Conservation (phyloP, 495 filamentous ascomycete species). For the Annulohypoxylon nitens region DNA sequence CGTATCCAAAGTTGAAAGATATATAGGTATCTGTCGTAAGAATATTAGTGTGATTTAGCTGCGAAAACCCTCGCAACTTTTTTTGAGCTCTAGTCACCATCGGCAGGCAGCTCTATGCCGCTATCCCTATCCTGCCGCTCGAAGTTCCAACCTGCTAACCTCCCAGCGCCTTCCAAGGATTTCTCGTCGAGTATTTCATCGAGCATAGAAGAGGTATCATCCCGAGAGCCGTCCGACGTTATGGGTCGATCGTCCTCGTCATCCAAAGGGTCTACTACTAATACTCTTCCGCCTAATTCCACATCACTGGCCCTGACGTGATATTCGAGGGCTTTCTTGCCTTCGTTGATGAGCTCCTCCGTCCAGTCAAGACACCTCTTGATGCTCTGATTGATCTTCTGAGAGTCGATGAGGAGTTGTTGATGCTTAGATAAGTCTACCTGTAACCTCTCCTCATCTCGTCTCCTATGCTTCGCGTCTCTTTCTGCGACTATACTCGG, state of each 20-base stretch:
- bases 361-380: constrained; percentile 88
- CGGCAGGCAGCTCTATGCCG: constrained; percentile 61
- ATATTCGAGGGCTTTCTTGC: constrained; percentile 86
- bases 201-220: constrained; percentile 44
- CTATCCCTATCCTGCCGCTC: constrained; percentile 66
- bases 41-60: constrained; percentile 27
- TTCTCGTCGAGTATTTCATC: constrained; percentile 36
- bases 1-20: constrained; percentile 40
- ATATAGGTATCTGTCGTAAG: constrained; percentile 36
- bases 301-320: constrained; percentile 80
- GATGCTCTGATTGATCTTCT: constrained; percentile 93
- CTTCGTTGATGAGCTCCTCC: constrained; percentile 89
- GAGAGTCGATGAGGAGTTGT: constrained; percentile 85
- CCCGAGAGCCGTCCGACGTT: constrained; percentile 26
- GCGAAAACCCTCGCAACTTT: constrained; percentile 11
- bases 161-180: constrained; percentile 26
- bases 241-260: constrained; percentile 60
- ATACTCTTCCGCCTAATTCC: constrained; percentile 83
- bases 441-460: constrained; percentile 82
- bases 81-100: constrained; percentile 48
- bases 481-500: constrained; percentile 59
- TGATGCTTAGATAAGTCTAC: constrained; percentile 91
- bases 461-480: constrained; percentile 61
- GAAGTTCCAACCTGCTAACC: constrained; percentile 49
- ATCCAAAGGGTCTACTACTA: constrained; percentile 80